Conservation (phyloP, 2,329 filamentous ascomycete genomes). For the Clarireedia homoeocarpa region DNA sequence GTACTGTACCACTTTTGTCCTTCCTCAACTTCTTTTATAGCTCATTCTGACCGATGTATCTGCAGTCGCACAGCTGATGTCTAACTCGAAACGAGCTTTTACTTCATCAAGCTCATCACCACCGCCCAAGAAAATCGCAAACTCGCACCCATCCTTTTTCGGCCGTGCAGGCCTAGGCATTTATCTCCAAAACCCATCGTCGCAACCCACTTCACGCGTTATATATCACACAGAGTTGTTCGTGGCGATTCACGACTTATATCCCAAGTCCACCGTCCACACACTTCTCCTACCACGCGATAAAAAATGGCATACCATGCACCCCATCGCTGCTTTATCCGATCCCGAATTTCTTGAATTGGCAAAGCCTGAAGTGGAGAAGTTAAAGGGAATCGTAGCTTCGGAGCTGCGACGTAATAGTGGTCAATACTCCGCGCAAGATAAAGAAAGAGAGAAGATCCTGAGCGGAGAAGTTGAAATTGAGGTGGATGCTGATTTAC, state of each 20-base stretch:
- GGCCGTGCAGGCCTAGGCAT: slow-evolving; percentile 54
- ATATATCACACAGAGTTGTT: slow-evolving; percentile 61
- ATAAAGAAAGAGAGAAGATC: slow-evolving; percentile 55
- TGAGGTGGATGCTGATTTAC: slow-evolving; percentile 44
- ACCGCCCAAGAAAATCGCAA: slow-evolving; percentile 8
- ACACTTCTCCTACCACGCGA: slow-evolving; percentile 80
- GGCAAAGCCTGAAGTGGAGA: slow-evolving; percentile 52
- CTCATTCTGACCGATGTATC: neutral
- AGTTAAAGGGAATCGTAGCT: slow-evolving; percentile 58
- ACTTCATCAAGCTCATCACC: neutral
- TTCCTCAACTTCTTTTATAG: neutral
- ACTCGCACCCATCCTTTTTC: slow-evolving; percentile 27
- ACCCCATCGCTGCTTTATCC: slow-evolving; percentile 72
- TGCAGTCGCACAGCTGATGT: slow-evolving; percentile 47
- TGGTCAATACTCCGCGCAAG: slow-evolving; percentile 53
- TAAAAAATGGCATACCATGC: slow-evolving; percentile 46
- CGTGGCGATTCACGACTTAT: slow-evolving; percentile 74
- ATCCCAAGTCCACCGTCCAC: slow-evolving; percentile 79
- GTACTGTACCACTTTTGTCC: slow-evolving; percentile 26
- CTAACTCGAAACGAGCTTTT: neutral
- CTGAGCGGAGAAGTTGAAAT: slow-evolving; percentile 50
- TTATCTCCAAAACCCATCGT: slow-evolving; percentile 58
- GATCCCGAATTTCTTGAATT: slow-evolving; percentile 59
- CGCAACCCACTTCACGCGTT: slow-evolving; percentile 50
- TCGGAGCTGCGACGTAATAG: slow-evolving; percentile 66